Evolutionary conservation across 345 rosid genomes (phyloP).

Genomic region (Psidium friedrichsthalianum): DNA sequence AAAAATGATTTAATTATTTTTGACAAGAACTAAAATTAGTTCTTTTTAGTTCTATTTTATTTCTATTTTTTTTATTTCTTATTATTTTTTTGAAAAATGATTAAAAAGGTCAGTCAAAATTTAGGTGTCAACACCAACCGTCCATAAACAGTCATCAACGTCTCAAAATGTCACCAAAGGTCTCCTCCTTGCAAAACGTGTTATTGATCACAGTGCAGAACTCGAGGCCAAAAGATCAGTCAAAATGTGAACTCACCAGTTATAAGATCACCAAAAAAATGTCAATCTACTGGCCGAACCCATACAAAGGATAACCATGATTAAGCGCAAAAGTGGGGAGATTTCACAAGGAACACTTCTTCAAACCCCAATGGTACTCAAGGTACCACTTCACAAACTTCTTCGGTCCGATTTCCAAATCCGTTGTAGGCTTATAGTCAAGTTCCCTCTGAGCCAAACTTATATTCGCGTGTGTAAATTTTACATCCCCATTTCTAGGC

Average conservation of each 20-base stretch:
- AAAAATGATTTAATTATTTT: too few species aligned
- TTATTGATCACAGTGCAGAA: background rate
- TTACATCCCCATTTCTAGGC: conserved; percentile 67
- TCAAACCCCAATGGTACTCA: conserved; percentile 32
- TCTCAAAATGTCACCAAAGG: background rate
- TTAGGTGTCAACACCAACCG: too few species aligned
- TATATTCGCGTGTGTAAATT: conserved; percentile 51
- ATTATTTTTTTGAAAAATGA: too few species aligned
- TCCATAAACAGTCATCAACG: background rate
- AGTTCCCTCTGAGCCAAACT: conserved; percentile 46
- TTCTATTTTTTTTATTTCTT: too few species aligned
- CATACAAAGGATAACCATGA: background rate
- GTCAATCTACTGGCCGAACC: background rate
- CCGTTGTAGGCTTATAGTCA: conserved; percentile 43
- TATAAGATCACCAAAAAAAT: background rate
- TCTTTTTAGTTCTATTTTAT: too few species aligned
- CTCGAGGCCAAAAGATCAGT: background rate
- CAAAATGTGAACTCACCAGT: background rate
- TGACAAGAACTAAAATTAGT: too few species aligned
- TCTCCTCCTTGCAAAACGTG: background rate
- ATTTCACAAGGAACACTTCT: conserved; percentile 24
- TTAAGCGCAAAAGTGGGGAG: background rate
- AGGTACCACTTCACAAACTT: conserved; percentile 72
- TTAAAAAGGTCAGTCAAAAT: too few species aligned
- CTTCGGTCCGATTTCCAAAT: conserved; percentile 55